Evolutionary conservation across 306 rosid genomes (phyloP).

Genomic region (Vigna hirtella): DNA sequence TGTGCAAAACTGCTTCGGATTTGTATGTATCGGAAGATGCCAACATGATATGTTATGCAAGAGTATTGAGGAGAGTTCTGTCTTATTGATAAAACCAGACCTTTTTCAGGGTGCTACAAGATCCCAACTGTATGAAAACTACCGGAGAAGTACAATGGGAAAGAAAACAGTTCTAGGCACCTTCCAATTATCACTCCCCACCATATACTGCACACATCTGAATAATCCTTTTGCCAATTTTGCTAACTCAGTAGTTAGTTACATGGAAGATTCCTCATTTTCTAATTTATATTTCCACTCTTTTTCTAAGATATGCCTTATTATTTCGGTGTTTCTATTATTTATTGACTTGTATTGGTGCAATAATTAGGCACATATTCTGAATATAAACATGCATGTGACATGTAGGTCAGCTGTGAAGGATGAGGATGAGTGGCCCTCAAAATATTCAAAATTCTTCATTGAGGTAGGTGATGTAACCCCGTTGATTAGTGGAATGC

Average conservation of each 20-base stretch:
- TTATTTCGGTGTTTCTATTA: not conserved
- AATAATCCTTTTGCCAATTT: not conserved
- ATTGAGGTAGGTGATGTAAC: slow-evolving; percentile 63
- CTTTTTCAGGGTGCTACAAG: not conserved
- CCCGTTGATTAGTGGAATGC: slow-evolving; percentile 25
- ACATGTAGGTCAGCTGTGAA: slow-evolving; percentile 82
- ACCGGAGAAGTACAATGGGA: not conserved
- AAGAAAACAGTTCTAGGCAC: not conserved
- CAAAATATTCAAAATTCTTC: slow-evolving; percentile 84
- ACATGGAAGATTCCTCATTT: not conserved
- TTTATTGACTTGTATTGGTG: not conserved
- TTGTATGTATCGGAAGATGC: not conserved
- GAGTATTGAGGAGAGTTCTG: not conserved
- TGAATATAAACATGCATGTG: slow-evolving; percentile 10
- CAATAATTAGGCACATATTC: not conserved
- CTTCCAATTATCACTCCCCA: not conserved
- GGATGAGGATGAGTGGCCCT: slow-evolving; percentile 91
- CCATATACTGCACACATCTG: not conserved
- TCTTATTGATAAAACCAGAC: not conserved
- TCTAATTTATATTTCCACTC: not conserved
- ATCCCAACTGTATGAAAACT: not conserved
- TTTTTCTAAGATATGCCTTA: not conserved
- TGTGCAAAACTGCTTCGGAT: slow-evolving; percentile 17
- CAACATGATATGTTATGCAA: not conserved
- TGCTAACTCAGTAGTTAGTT: not conserved